phyloP scores from a whole-genome alignment of 2,329 filamentous ascomycete species.

The Volutella citrinella region DNA sequence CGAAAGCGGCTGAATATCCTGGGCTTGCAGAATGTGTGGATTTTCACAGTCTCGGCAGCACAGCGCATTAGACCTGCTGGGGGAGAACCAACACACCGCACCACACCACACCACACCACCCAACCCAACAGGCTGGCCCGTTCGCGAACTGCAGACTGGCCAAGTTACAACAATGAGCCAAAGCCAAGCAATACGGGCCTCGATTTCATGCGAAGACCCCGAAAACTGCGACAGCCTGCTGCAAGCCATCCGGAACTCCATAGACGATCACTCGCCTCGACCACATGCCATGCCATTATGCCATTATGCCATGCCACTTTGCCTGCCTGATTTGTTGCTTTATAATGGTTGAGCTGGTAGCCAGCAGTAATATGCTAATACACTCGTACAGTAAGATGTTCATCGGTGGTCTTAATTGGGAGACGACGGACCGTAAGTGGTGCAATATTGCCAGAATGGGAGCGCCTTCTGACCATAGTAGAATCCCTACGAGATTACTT shows the following conservation, averaged over 20 bases:
- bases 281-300: constrained; percentile 5
- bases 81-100: neutral
- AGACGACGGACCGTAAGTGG: constrained; percentile 91
- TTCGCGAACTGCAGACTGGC: too few species aligned
- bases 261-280: too few species aligned
- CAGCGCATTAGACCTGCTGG: constrained; percentile 1
- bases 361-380: constrained; percentile 15
- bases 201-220: neutral
- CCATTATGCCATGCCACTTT: too few species aligned
- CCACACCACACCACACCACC: constrained; percentile 1
- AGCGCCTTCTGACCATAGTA: constrained; percentile 36
- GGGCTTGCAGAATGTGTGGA: too few species aligned
- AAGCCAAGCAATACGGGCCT: constrained; percentile 1
- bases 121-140: too few species aligned
- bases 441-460: neutral
- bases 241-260: too few species aligned
- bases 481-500: constrained; percentile 97
- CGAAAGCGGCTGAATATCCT: too few species aligned
- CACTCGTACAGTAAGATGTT: constrained; percentile 96
- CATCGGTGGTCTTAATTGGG: constrained; percentile 97
- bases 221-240: constrained; percentile 10
- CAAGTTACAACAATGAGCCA: constrained; percentile 10
- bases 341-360: constrained; percentile 1
- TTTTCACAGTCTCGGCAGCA: constrained; percentile 2
- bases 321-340: too few species aligned